Base-by-base conservation (phyloP, 2,329 filamentous ascomycete genomes). In the Harringtonia lauricola region DNA sequence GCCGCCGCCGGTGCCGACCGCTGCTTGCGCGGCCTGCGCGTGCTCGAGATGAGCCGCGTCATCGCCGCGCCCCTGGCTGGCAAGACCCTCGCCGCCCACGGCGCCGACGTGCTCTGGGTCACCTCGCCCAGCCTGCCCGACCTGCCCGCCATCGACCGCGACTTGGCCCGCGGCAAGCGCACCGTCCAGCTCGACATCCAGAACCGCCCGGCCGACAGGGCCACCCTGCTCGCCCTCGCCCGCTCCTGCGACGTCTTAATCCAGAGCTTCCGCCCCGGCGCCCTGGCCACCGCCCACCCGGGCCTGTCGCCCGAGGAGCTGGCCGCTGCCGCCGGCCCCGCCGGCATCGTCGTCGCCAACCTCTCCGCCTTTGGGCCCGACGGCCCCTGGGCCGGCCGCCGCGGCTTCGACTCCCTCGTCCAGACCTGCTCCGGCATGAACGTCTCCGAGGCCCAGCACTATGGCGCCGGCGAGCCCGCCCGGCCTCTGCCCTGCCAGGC, bases 171-270 rank as follows among this genome's bases (percentile, higher is more conserved):
- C n/a, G n/a, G 68, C 12, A 70, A 71, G 52, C 60, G 61, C 36
- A 68, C 64, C 4, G 57, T 64, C 4, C 57, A 58, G n/a, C 54
- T 76, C 3, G 66, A 77, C 49, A 64, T 75, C 33, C 59, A 61
- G 2, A 48, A 60, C 2, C 54, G n/a, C n/a, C n/a, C 57, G 2
- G 69, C 68, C 40, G 79, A 77, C 21, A 66, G 75, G n/a, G 57
- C 57, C 13, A 57, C 58, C 0, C 82, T 86, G 42, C 61, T 59
- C 46, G 53, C 52, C 2, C 57, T 62, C 13, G 54, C 74, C n/a
- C 53, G 54, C 7, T 66, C 69, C 3, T 70, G 65, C 3, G 73
- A 77, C 51, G 64, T 75, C 33, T 68, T 75, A 46, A 55, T 76
- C 19, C 67, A 74, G 46, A 71, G 72, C 24, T 76, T 68, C 58